Base-by-base conservation (phyloP, 2,329 filamentous ascomycete species). In the Tricladium varicosporioides region DNA sequence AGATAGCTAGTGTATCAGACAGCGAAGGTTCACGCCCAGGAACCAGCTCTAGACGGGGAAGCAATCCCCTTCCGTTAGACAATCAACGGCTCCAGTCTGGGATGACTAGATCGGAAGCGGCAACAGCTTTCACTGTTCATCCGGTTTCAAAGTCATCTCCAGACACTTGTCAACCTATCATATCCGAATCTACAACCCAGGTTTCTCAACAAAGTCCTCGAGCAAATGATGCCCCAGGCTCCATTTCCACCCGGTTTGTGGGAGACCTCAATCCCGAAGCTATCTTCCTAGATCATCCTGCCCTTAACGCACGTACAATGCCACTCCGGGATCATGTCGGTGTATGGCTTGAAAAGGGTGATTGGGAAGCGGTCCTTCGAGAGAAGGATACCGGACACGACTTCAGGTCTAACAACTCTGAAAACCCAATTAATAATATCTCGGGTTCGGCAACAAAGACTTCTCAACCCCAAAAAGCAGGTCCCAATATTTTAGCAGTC, bases 181-280 rank as follows among this genome's bases (percentile, higher is more conserved):
- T 4, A 13, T 40, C 36, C 3, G 22, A 7, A 27, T 27, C 22
- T 27, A 27, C 22, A 27, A 27, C 22, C 3, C 22, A 27, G 22
- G 22, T 27, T 27, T 27, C 22, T 27, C 22, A 27, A 27, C 22
- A 27, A 27, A 7, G 22, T 27, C 36, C 36, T 10, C 3, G 11
- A 40, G 11, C 36, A 10, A 11, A 40, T 11, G 36, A 40, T 46
- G 15, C 43, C 18, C 5, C 43, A 46, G 10, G 36, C 14, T 32
- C 15, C 5, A 40, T 13, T 22, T 15, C 47, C 14, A 8, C 51
- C 1, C 51, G 51, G 7, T 53, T 53, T 22, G 51, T 53, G 31
- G 51, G 51, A 27, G 51, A 53, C n/a, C 51, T 53, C 22, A 53
- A 53, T 16, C 51, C 51, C 16, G 51, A 53, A 31, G 43, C 51